Base-by-base conservation (phyloP, 352 stramenopile genomes). In the Blastocystis sp. region DNA sequence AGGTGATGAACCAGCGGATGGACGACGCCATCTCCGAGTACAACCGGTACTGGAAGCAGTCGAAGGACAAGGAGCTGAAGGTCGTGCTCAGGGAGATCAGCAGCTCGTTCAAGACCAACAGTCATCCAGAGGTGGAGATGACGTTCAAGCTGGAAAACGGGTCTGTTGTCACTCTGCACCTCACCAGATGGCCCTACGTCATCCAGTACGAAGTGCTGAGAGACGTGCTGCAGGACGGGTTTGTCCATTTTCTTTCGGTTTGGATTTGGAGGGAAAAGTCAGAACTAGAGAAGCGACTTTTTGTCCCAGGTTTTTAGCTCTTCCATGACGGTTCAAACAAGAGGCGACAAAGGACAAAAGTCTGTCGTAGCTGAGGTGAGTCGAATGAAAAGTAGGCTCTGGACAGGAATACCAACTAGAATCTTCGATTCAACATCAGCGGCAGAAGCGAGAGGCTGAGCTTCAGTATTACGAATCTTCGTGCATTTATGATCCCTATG, bases 61-160 rank as follows among this genome's bases (percentile, higher is more conserved):
- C 73, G 34, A 84, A 47, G 56, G 73, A 84, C 50, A 84, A 84
- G 50, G 73, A 84, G 20, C 37, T 54, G 73, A 84, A 84, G 50
- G 68, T 54, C 53, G 39, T 66, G 18, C n/a, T 84, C 34, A n/a
- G 73, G 7, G 73, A 84, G 54, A 64, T 84, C n/a, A 23, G 34
- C 18, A 29, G 53, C 9, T n/a, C 47, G 7, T 84, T 50, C 56
- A 9, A 18, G 3, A 23, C 23, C 13, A 37, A 68, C 56, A 47
- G 73, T 5, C 73, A 84, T 69, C 73, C 73, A 11, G 39, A 68
- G 4, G 1, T 84, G 3, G 20, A 84, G n/a, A 15, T 68, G 11
- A 34, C n/a, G 3, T 84, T 84, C 45, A 68, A 64, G 39, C n/a
- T 13, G 37, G 54, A 45, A 18, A 41, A 55, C n/a, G 47, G 20